Evolutionary conservation across 1,284 basidiomycete species (phyloP), one percentile per base, ranked within the genome.

Genomic region (Naganishia albida): DNA sequence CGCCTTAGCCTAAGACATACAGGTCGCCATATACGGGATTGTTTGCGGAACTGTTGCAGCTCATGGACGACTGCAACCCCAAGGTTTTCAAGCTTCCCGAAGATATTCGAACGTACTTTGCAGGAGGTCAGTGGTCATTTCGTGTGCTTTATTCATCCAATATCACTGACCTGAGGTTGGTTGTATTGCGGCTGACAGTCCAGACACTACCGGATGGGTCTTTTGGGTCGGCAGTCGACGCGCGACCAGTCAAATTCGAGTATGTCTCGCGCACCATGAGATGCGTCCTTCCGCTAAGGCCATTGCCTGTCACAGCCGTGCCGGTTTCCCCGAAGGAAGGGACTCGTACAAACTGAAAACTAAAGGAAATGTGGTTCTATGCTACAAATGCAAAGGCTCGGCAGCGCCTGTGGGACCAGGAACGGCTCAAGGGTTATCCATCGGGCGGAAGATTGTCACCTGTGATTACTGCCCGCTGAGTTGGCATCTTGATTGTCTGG

Each of bases 401-500:
- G 88, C 93, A 26, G 72, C 80, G 30, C 79, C 82, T 88, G 62
- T 84, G 85, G 23, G 67, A 2, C 30, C 56, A 10, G 57, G 60
- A 38, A 62, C 55, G 6, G 59, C 63, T 39, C 43, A 44, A 42
- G 67, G 67, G 15, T 34, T 68, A 25, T 53, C 64, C 2, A 23
- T 57, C 16, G 70, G 80, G 63, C 78, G 83, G 44, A 78, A 78
- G 49, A 93, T 98, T 54, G 83, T 97, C 68, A 91, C 91, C 40
- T 99, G 95, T 79, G 96, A 99, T 80, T 93, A 94, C 75, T 99
- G 96, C 80, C 84, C 85, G 65, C 83, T 95, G 64, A 90, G 95
- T 77, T 99, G 95, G 91, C 95, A 99, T 77, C 84, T 98, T 63
- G 95, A 99, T 77, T 99, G 95, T 74, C 82, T 99, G 39, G 88